phyloP scores from a whole-genome alignment of 257 asterid genomes.

The Voacanga thouarsii region DNA sequence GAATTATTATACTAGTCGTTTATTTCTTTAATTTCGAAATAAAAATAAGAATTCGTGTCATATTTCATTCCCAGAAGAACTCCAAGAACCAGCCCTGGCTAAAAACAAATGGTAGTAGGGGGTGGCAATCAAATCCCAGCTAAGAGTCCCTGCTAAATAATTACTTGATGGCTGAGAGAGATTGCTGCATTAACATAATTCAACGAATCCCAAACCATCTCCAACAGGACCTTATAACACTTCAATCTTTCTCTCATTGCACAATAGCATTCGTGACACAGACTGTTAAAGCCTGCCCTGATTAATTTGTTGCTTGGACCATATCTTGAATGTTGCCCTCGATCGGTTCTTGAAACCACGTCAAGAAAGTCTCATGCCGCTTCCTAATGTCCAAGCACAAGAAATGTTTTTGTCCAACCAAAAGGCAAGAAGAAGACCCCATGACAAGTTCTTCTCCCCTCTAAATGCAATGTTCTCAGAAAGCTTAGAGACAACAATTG shows the following conservation, averaged over 20 bases:
- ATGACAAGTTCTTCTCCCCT: background rate
- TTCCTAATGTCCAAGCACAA: slow-evolving; percentile 1
- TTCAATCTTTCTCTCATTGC: background rate
- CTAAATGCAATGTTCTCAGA: slow-evolving; percentile 20
- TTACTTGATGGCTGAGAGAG: too few species aligned
- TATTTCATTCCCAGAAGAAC: too few species aligned
- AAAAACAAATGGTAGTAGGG: too few species aligned
- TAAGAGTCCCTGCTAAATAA: too few species aligned
- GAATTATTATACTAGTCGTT: too few species aligned
- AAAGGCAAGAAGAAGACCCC: background rate
- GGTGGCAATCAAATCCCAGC: too few species aligned
- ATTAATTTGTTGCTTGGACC: background rate
- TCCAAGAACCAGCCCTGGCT: too few species aligned
- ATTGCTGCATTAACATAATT: too few species aligned
- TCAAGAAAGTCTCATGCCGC: background rate
- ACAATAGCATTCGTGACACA: background rate
- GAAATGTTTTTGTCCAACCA: slow-evolving; percentile 8
- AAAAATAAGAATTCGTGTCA: too few species aligned
- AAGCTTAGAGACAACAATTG: slow-evolving; percentile 3
- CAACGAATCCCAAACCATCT: background rate
- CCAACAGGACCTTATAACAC: background rate
- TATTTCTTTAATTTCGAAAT: too few species aligned
- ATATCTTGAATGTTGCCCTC: background rate
- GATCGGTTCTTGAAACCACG: background rate
- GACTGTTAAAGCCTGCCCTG: background rate